Evolutionary conservation across 768 basidiomycete genomes (phyloP), one percentile per base, ranked within the genome.

Genomic region (Suillus discolor): DNA sequence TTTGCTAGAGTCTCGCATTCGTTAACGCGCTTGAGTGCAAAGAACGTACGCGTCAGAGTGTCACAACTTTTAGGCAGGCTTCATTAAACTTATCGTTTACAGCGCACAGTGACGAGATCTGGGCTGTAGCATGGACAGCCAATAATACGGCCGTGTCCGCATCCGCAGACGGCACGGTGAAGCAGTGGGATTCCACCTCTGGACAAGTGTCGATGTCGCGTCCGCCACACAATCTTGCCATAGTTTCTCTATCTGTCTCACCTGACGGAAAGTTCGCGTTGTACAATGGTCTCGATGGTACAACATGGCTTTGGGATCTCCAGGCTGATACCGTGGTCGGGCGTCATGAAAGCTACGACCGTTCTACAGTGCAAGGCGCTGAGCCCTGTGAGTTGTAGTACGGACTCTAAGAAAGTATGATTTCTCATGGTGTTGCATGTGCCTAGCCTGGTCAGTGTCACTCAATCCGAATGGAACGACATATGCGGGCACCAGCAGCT

Each of bases 231-330:
- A 88, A 93, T 8, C 88, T 97, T 23, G 95, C 92, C 3, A 86
- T 95, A 68, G 87, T 93, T 20, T 94, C 94, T 6, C 78, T 97
- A 41, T 93, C 92, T 20, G 86, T 87, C 9, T 84, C 89, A 23
- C 82, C 85, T 0, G 82, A 87, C 57, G 96, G 93, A 9, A 81
- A 79, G 57, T 79, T 78, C 38, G 93, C 87, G 0, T 75, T 97
- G 54, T 91, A 89, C 70, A 94, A 94, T 71, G 90, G 90, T 63
- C 81, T 96, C 23, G 95, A 97, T 71, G 96, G 96, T 2, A 84
- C 90, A 36, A 94, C 93, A 0, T 83, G 79, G 57, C 78, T 96
- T 31, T 90, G 90, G 85, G 89, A 96, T 72, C 74, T 95, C 55
- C 77, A 83, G 42, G 84, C 80, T 20, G 90, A 90, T 5, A 81